A percentile compares a stretch with the other conserved stretches of the same genome.
Conservation (phyloP, 306 rosid genomes). For the Macrotyloma uniflorum region DNA sequence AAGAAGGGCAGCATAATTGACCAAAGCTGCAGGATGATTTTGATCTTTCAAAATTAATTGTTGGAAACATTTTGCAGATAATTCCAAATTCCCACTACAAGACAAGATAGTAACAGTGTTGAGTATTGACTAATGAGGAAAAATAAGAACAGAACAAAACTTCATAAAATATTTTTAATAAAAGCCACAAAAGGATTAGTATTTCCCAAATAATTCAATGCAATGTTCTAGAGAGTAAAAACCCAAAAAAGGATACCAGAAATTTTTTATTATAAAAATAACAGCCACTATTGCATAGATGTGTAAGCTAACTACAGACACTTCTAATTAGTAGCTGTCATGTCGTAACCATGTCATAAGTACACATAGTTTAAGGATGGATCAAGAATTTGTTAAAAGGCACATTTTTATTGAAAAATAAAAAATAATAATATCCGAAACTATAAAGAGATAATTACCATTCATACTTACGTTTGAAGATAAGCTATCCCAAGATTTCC, state of each 20-base stretch:
- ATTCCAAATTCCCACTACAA: conserved; percentile 86
- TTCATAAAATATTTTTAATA: background rate
- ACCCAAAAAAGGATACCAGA: background rate
- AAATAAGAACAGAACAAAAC: conserved; percentile 11
- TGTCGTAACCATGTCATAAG: background rate
- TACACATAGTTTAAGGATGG: background rate
- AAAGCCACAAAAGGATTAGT: conserved; percentile 20
- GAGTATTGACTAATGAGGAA: conserved; percentile 2
- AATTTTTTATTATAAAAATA: background rate
- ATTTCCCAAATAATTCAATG: conserved; percentile 25
- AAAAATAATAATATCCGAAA: background rate
- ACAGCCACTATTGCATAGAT: background rate
- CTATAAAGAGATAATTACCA: background rate
- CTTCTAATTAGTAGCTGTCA: background rate
- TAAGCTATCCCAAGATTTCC: conserved; percentile 94
- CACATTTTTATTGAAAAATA: background rate
- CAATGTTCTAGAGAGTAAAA: background rate
- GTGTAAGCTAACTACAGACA: background rate
- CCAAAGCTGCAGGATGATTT: conserved; percentile 90
- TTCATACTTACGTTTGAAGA: conserved; percentile 69
- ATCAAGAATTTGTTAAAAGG: conserved; percentile 15
- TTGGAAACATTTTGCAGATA: conserved; percentile 82
- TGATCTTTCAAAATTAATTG: conserved; percentile 89
- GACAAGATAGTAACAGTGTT: conserved; percentile 20
- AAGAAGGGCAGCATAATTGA: conserved; percentile 83